Percentiles rank a stretch among this genome's conserved stretches.
Conservation (phyloP, 1,139 yeast genomes). For the Hyphopichia fennica region DNA sequence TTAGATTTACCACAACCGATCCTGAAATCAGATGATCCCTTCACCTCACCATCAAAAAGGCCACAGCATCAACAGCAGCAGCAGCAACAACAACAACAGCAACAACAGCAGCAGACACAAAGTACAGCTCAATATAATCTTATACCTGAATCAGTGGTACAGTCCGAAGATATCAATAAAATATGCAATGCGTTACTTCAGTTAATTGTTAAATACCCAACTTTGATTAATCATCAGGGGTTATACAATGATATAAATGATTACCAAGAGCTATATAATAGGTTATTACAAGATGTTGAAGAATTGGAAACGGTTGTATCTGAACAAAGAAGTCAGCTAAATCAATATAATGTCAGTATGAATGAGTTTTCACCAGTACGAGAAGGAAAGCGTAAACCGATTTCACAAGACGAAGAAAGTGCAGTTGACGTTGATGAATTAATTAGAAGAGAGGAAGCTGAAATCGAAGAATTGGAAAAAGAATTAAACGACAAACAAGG, state of each 20-base stretch:
- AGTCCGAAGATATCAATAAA: constrained; percentile 14
- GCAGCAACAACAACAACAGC: not conserved
- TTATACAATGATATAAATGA: constrained; percentile 19
- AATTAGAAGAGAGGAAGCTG: constrained; percentile 34
- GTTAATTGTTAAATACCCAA: constrained; percentile 29
- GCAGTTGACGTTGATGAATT: constrained; percentile 30
- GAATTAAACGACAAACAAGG: constrained; percentile 19
- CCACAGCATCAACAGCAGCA: not conserved
- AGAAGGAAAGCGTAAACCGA: constrained; percentile 17
- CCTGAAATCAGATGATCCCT: not conserved
- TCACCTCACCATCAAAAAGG: not conserved
- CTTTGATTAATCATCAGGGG: constrained; percentile 23
- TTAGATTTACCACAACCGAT: not conserved
- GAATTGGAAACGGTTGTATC: constrained; percentile 27
- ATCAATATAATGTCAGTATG: constrained; percentile 23
- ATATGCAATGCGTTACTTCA: constrained; percentile 21
- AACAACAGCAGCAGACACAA: not conserved
- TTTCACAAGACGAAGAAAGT: constrained; percentile 12
- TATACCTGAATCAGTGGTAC: constrained; percentile 8
- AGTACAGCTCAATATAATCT: constrained; percentile 1
- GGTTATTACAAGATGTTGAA: constrained; percentile 24
- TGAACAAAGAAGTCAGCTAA: constrained; percentile 28
- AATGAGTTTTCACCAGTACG: constrained; percentile 15
- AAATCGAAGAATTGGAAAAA: constrained; percentile 31
- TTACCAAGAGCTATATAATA: constrained; percentile 21